phyloP scores from a whole-genome alignment of 2,329 filamentous ascomycete species.

The Ascochyta fabae region DNA sequence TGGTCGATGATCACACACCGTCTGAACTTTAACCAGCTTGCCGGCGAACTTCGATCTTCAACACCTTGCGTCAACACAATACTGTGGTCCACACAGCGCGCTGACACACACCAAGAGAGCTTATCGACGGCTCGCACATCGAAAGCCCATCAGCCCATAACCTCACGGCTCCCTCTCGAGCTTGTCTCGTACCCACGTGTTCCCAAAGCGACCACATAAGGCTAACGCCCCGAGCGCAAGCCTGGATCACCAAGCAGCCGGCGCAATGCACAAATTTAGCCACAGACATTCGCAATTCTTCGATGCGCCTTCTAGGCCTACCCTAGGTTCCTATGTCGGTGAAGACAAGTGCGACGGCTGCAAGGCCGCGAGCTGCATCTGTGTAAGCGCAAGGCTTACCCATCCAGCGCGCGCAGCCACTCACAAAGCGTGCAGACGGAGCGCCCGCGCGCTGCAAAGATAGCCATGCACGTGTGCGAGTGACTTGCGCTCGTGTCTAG shows the following conservation, averaged over 20 bases:
- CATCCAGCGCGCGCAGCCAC: not conserved
- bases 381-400: slow-evolving; percentile 13
- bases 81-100: not conserved
- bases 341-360: not conserved
- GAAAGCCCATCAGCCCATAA: not conserved
- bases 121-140: not conserved
- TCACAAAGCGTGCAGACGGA: not conserved
- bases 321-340: not conserved
- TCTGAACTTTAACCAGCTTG: not conserved
- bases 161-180: not conserved
- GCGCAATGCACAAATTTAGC: slow-evolving; percentile 6
- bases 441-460: slow-evolving; percentile 2
- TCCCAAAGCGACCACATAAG: not conserved
- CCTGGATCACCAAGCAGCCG: slow-evolving; percentile 1
- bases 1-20: not conserved
- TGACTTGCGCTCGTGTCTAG: slow-evolving; percentile 12
- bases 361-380: slow-evolving; percentile 3
- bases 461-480: slow-evolving; percentile 13
- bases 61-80: not conserved
- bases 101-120: not conserved
- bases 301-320: slow-evolving; percentile 9
- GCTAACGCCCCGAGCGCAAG: slow-evolving; percentile 1
- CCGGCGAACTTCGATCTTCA: not conserved
- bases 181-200: slow-evolving; percentile 10
- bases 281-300: slow-evolving; percentile 5